A percentile compares a stretch with the other conserved stretches of the same genome.
These are phyloP conservation scores for Podospora comata DNA, from an alignment of 495 filamentous ascomycete genomes.

Conservation along the genomic window DNA sequence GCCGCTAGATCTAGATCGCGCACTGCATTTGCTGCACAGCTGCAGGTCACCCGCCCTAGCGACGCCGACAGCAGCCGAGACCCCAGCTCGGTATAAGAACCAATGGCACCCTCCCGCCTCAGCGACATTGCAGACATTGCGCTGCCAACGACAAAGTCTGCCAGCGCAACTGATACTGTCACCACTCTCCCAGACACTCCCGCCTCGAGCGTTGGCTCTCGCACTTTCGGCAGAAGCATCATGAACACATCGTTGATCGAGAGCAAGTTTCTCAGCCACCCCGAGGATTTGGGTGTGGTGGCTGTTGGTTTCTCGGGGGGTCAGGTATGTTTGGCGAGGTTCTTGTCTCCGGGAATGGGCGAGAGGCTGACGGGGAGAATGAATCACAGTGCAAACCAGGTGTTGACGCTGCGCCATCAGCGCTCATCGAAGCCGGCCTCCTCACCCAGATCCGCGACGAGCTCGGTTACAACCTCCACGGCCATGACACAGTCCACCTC, in stretches of 20 bases:
- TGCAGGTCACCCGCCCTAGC: background rate
- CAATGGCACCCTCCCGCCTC: slow-evolving; percentile 20
- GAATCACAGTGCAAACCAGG: slow-evolving; percentile 73
- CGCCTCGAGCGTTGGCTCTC: slow-evolving; percentile 18
- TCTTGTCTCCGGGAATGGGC: background rate
- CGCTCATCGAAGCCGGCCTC: slow-evolving; percentile 84
- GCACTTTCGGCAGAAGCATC: slow-evolving; percentile 27
- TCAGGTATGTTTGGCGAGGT: slow-evolving; percentile 60
- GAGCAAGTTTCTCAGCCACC: slow-evolving; percentile 76
- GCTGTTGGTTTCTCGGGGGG: slow-evolving; percentile 97
- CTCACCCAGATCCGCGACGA: slow-evolving; percentile 79
- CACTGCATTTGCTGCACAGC: background rate
- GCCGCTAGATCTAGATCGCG: background rate
- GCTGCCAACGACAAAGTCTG: slow-evolving; percentile 14
- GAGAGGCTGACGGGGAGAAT: slow-evolving; percentile 15
- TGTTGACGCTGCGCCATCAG: slow-evolving; percentile 88
- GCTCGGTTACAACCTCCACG: slow-evolving; percentile 80
- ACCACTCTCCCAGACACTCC: slow-evolving; percentile 8
- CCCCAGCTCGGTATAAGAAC: background rate
- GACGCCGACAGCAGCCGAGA: background rate
- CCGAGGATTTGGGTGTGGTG: slow-evolving; percentile 81
- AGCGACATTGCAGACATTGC: slow-evolving; percentile 19
- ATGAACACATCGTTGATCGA: slow-evolving; percentile 65
- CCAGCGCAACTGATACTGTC: slow-evolving; percentile 11
- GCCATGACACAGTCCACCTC: slow-evolving; percentile 78